A percentile compares a stretch with the other conserved stretches of the same genome.
These are phyloP conservation scores for Persicaria maculosa DNA, from an alignment of 148 eudicot species.

Conservation along the genomic window DNA sequence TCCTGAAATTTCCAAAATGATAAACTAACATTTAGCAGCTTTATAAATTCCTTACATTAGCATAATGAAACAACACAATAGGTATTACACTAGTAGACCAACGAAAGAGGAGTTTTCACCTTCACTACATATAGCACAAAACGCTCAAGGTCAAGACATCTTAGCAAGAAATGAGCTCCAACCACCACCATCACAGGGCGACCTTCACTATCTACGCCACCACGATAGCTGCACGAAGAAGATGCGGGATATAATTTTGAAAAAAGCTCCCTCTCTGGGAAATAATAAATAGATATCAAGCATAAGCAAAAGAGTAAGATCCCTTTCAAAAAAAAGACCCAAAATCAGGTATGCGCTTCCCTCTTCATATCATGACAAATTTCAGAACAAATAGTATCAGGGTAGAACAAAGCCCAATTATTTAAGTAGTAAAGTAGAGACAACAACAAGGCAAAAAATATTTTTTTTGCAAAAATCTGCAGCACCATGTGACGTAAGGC, in stretches of 20 bases:
- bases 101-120: constrained; percentile 32
- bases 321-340: background rate
- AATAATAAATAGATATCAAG: background rate
- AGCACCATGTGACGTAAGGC: background rate
- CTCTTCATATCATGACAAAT: background rate
- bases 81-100: background rate
- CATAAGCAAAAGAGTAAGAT: background rate
- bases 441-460: background rate
- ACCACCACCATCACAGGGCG: constrained; percentile 97
- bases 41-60: background rate
- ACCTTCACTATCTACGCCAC: constrained; percentile 96
- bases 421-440: background rate
- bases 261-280: background rate
- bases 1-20: constrained; percentile 46
- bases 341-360: background rate
- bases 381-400: background rate
- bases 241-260: constrained; percentile 9
- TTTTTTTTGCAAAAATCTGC: too few species aligned
- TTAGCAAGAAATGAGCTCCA: constrained; percentile 96
- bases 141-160: constrained; percentile 96
- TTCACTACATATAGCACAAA: constrained; percentile 80
- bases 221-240: constrained; percentile 67
- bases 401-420: background rate
- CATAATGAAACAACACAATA: background rate
- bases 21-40: background rate